Conservation (phyloP, 345 rosid species). For the Melaleuca alternifolia region DNA sequence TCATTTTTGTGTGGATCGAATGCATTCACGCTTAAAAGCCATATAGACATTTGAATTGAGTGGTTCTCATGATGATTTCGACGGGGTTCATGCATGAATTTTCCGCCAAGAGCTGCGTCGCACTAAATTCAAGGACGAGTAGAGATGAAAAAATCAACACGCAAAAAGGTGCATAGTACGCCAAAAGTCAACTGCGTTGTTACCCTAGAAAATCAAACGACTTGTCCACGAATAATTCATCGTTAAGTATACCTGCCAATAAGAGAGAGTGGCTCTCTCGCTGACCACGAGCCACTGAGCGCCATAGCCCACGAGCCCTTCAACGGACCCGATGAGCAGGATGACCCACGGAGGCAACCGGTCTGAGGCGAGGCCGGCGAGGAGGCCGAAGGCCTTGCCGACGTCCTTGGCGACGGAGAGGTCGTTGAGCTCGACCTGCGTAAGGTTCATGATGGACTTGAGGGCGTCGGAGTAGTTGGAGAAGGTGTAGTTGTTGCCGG, state of each 20-base stretch:
- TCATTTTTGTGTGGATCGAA: not conserved
- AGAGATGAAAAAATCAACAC: not conserved
- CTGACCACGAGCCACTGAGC: conserved; percentile 95
- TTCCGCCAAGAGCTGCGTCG: not conserved
- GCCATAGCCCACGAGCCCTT: conserved; percentile 88
- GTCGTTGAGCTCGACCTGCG: conserved; percentile 72
- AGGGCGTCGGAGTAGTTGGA: conserved; percentile 85
- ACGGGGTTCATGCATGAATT: not conserved
- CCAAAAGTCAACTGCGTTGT: not conserved
- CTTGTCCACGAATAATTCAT: not conserved
- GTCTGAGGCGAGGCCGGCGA: conserved; percentile 89
- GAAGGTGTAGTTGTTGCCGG: conserved; percentile 95
- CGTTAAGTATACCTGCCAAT: conserved; percentile 63
- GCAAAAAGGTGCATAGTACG: not conserved
- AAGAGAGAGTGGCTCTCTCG: conserved; percentile 45
- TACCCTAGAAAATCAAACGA: not conserved
- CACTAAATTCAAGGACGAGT: not conserved
- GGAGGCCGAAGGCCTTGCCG: conserved; percentile 90
- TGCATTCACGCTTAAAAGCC: not conserved
- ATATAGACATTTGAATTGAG: not conserved
- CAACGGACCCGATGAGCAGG: conserved; percentile 72
- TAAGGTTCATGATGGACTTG: conserved; percentile 74
- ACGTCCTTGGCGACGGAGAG: conserved; percentile 85
- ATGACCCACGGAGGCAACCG: conserved; percentile 53
- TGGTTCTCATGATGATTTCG: not conserved